A percentile compares a stretch with the other conserved stretches of the same genome.
These are phyloP conservation scores for Thalassiosira mediterranea DNA, from an alignment of 352 stramenopile species.

Conservation along the genomic window DNA sequence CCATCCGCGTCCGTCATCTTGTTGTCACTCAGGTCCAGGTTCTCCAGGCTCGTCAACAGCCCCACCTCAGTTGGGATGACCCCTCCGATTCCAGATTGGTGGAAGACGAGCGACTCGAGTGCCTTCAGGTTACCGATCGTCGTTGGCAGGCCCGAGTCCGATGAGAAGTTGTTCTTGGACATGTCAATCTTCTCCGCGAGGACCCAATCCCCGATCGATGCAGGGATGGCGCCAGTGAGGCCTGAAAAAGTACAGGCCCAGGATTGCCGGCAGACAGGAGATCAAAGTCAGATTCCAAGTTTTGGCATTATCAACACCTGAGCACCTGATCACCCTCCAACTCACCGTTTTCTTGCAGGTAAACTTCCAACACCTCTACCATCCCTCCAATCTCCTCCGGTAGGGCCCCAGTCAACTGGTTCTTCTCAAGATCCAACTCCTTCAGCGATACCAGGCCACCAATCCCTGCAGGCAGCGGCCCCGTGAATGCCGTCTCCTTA, in stretches of 20 bases:
- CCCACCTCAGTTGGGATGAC: conserved; percentile 17
- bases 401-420: conserved; percentile 16
- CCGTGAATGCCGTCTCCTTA: conserved; percentile 23
- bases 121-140: conserved; percentile 26
- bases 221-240: conserved; percentile 25
- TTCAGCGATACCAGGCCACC: conserved; percentile 24
- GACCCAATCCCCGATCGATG: conserved; percentile 14
- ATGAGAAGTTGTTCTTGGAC: conserved; percentile 27
- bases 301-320: too few relatives aligned
- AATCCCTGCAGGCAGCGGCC: conserved; percentile 18
- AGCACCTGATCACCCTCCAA: too few relatives aligned
- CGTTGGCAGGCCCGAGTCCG: conserved; percentile 16
- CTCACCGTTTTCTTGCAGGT: conserved; percentile 45
- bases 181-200: conserved; percentile 24
- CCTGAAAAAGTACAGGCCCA: too few relatives aligned
- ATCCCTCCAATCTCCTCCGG: conserved; percentile 14
- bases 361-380: conserved; percentile 18
- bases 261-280: too few relatives aligned
- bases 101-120: neutral
- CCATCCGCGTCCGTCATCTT: conserved; percentile 35
- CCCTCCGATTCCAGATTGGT: conserved; percentile 8
- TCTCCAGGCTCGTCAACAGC: conserved; percentile 5
- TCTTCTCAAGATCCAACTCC: conserved; percentile 21
- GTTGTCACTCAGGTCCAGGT: conserved; percentile 60
- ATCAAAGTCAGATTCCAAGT: too few relatives aligned